Evolutionary conservation across 2,329 filamentous ascomycete genomes (phyloP).

Genomic region (Daldinia sp.): DNA sequence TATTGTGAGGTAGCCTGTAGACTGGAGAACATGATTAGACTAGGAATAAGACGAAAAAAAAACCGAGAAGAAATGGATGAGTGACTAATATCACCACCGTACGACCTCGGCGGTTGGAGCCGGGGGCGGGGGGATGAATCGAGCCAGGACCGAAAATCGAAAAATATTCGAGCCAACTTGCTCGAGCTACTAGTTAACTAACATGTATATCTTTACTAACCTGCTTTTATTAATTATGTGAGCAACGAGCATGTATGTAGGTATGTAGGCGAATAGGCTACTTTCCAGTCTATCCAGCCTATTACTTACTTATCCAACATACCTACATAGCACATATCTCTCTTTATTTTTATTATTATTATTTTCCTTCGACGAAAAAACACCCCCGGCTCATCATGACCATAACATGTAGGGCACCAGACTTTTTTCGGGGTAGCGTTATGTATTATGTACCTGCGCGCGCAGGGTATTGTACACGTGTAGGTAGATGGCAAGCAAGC

Average conservation of each 20-base stretch:
- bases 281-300: slow-evolving; percentile 1
- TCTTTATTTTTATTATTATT: too few species aligned
- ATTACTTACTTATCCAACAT: neutral
- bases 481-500: slow-evolving; percentile 3
- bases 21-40: neutral
- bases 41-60: slow-evolving; percentile 2
- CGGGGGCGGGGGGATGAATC: slow-evolving; percentile 23
- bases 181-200: too few species aligned
- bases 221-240: neutral
- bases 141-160: slow-evolving; percentile 20
- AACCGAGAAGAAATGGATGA: slow-evolving; percentile 2
- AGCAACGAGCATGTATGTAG: too few species aligned
- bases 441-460: slow-evolving; percentile 18
- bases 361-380: neutral
- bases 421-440: neutral
- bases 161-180: slow-evolving; percentile 5
- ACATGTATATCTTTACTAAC: neutral
- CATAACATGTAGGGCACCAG: neutral
- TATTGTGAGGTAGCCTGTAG: neutral
- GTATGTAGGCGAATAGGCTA: too few species aligned
- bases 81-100: slow-evolving; percentile 31
- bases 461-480: slow-evolving; percentile 8
- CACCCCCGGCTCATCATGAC: neutral
- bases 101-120: slow-evolving; percentile 27
- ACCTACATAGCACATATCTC: too few species aligned